Evolutionary conservation across 495 filamentous ascomycete genomes (phyloP), one percentile per base, ranked within the genome.

Genomic region (Terfezia claveryi): DNA sequence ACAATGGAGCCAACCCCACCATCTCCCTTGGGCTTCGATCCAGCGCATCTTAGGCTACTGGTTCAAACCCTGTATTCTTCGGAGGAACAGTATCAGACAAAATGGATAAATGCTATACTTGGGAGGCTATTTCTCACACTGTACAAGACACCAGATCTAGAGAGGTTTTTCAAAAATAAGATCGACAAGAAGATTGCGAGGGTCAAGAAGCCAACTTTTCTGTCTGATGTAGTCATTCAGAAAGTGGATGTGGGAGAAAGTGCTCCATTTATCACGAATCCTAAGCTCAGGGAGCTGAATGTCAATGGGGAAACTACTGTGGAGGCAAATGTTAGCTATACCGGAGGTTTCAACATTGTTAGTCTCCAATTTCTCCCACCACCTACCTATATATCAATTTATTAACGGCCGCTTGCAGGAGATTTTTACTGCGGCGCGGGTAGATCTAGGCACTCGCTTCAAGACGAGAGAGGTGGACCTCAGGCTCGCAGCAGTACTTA

Each of bases 161-260:
- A 95, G 65, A 75, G 81, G 53, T 75, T 82, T 53, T 72, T 98
- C 36, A 75, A 79, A 51, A 76, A 77, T 41, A 95, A 94, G 72
- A 86, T 98, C 58, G 84, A 81, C 10, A 95, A 95, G 71, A 98
- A 98, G 69, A 96, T 98, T 36, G 79, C 89, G 5, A 79, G 91
- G 23, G 91, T 94, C 38, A 87, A 87, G 58, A 88, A 87, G 59
- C 91, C 91, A 0, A 80, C 82, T 10, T 94, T 96, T 57, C 76
- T 98, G 38, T 86, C 82, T 55, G 78, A 79, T 54, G 79, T 98
- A 51, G 76, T 74, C 14, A 71, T 98, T 10, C 83, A 80, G 61
- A 80, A 74, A 54, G 85, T 98, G 52, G 78, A 91, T 59, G 83
- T 92, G 61, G 91, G 91, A 0, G 80, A 91, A 62, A 78, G 81